Percentiles rank a stretch among this genome's conserved stretches.
Conservation (phyloP, 805 yeast species). For the Ogataea saltuana region DNA sequence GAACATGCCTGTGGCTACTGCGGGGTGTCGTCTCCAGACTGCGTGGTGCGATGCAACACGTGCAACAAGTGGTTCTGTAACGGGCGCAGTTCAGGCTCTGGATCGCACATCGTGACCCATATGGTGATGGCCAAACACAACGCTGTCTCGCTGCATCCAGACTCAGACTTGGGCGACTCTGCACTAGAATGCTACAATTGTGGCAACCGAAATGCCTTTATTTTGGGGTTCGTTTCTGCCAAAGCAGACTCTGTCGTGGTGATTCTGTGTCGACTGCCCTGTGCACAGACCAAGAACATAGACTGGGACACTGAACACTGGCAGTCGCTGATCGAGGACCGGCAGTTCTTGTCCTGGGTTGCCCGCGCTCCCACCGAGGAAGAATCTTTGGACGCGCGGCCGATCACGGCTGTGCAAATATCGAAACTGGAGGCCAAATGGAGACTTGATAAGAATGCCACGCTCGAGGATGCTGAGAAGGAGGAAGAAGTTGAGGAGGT, state of each 20-base stretch:
- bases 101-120: conserved; percentile 83
- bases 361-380: conserved; percentile 70
- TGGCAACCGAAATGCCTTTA: conserved; percentile 77
- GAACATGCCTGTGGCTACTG: conserved; percentile 61
- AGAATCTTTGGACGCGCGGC: conserved; percentile 53
- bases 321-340: conserved; percentile 81
- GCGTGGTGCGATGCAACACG: conserved; percentile 72
- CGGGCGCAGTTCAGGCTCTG: conserved; percentile 53
- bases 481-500: conserved; percentile 58
- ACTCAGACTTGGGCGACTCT: conserved; percentile 84
- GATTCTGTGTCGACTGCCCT: conserved; percentile 82
- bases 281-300: conserved; percentile 71
- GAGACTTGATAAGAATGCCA: conserved; percentile 71
- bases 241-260: conserved; percentile 85
- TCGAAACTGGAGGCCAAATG: conserved; percentile 76
- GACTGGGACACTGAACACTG: conserved; percentile 89
- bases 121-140: conserved; percentile 79
- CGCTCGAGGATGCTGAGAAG: conserved; percentile 63
- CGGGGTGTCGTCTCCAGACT: conserved; percentile 62
- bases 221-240: conserved; percentile 85
- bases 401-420: conserved; percentile 65
- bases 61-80: conserved; percentile 93
- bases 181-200: conserved; percentile 88
- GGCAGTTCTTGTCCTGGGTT: conserved; percentile 80
- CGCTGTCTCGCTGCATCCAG: conserved; percentile 70